phyloP scores from a whole-genome alignment of 2,329 filamentous ascomycete species.

The Onygena corvina region DNA sequence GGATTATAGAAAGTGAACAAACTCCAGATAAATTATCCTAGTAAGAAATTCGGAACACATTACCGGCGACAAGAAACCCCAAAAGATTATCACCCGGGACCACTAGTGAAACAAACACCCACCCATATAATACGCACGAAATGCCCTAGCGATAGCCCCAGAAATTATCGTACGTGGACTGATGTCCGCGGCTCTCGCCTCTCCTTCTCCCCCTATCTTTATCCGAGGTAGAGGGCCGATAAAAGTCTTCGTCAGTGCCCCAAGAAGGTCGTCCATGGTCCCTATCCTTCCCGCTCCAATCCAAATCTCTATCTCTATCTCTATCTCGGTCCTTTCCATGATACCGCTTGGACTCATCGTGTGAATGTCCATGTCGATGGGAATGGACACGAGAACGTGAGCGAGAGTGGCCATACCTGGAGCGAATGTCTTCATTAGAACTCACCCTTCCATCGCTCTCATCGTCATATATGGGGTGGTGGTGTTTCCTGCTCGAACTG shows the following conservation, averaged over 20 bases:
- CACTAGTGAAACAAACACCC: too few relatives aligned
- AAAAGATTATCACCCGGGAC: too few relatives aligned
- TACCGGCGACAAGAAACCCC: too few relatives aligned
- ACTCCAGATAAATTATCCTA: too few relatives aligned
- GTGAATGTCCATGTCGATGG: background rate
- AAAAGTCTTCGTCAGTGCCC: conserved; percentile 30
- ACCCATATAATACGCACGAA: too few relatives aligned
- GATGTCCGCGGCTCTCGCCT: background rate
- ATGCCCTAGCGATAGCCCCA: background rate
- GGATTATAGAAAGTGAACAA: background rate
- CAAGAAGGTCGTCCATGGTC: conserved; percentile 21
- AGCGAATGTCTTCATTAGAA: background rate
- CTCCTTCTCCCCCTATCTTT: conserved; percentile 14
- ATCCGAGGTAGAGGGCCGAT: conserved; percentile 19
- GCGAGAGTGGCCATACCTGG: background rate
- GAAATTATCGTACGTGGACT: background rate
- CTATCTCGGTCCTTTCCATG: conserved; percentile 1
- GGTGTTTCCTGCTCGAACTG: background rate
- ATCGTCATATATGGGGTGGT: background rate
- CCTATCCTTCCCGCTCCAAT: background rate
- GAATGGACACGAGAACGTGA: background rate
- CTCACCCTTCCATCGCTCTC: background rate
- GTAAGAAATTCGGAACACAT: too few relatives aligned
- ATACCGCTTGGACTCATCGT: background rate
- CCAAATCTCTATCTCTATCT: background rate